These are phyloP conservation scores for Oligophagozyma castellii DNA, from an alignment of 1,139 yeast genomes.

Conservation along the genomic window DNA sequence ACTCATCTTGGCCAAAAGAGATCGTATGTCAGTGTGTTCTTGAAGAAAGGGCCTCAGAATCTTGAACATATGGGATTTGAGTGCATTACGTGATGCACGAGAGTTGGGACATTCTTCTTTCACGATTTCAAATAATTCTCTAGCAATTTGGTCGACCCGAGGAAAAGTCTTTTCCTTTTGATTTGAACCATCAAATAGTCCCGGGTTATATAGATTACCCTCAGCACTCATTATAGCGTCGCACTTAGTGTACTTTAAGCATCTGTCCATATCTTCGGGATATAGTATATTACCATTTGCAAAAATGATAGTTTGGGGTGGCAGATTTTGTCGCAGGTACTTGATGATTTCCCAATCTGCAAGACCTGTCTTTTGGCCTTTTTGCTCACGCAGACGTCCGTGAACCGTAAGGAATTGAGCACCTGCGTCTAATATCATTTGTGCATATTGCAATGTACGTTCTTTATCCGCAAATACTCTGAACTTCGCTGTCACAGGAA, in stretches of 20 bases:
- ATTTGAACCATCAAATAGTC: slow-evolving; percentile 39
- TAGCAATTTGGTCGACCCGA: slow-evolving; percentile 64
- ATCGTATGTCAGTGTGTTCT: slow-evolving; percentile 62
- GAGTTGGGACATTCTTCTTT: slow-evolving; percentile 39
- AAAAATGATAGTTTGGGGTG: slow-evolving; percentile 73
- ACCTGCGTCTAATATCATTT: slow-evolving; percentile 84
- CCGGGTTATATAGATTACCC: slow-evolving; percentile 88
- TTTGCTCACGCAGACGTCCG: slow-evolving; percentile 94
- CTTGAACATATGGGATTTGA: slow-evolving; percentile 91
- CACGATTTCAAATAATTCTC: slow-evolving; percentile 84
- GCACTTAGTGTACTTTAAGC: slow-evolving; percentile 47
- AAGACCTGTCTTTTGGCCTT: slow-evolving; percentile 88
- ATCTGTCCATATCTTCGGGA: slow-evolving; percentile 62
- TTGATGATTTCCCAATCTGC: slow-evolving; percentile 83
- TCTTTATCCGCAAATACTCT: slow-evolving; percentile 78
- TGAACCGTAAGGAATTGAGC: slow-evolving; percentile 93
- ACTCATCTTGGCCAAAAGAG: slow-evolving; percentile 46
- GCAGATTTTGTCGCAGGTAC: slow-evolving; percentile 67
- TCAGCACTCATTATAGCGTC: slow-evolving; percentile 98
- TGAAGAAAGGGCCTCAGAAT: slow-evolving; percentile 66
- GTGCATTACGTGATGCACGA: slow-evolving; percentile 63
- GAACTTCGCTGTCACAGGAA: slow-evolving; percentile 94
- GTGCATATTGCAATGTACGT: slow-evolving; percentile 76
- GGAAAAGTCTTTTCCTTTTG: slow-evolving; percentile 63
- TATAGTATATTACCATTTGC: slow-evolving; percentile 88